Percentiles rank a stretch among this genome's conserved stretches.
These are phyloP conservation scores for Ramaria rubella DNA, from an alignment of 768 basidiomycete species.

Conservation along the genomic window DNA sequence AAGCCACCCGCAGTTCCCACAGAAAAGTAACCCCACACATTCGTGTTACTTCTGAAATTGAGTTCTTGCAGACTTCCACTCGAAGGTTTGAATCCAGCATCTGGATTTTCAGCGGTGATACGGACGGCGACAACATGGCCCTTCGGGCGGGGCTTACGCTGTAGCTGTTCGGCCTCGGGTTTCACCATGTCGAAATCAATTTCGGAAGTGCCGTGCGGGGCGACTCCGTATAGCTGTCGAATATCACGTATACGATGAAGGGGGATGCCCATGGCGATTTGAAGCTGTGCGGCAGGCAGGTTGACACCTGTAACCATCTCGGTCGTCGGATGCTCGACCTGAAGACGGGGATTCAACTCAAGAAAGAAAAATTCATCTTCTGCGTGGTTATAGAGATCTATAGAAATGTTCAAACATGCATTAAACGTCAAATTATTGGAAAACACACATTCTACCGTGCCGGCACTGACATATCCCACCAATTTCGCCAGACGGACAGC, in stretches of 20 bases:
- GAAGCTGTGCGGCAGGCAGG: constrained; percentile 93
- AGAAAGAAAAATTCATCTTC: constrained; percentile 97
- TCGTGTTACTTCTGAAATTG: constrained; percentile 98
- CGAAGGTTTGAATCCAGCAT: constrained; percentile 99
- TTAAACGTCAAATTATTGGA: constrained; percentile 8
- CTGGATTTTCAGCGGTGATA: constrained; percentile 98
- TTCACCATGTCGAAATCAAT: constrained; percentile 96
- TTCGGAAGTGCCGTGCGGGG: constrained; percentile 78
- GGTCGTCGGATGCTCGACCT: constrained; percentile 99
- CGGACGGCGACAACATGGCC: constrained; percentile 99
- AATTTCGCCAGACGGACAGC: constrained; percentile 99
- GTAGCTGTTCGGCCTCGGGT: constrained; percentile 79
- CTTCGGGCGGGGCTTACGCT: constrained; percentile 93
- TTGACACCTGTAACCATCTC: constrained; percentile 99
- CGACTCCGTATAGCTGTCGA: constrained; percentile 90
- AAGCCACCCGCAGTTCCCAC: constrained; percentile 92
- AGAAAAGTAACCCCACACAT: constrained; percentile 99
- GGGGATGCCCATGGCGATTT: constrained; percentile 97
- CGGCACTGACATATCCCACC: constrained; percentile 97
- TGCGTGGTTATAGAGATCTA: constrained; percentile 89
- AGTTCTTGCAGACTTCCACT: constrained; percentile 96
- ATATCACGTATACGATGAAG: constrained; percentile 94
- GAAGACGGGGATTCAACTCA: constrained; percentile 97
- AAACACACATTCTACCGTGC: constrained; percentile 89
- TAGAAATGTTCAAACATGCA: not conserved